Evolutionary conservation across 257 asterid species (phyloP).

Genomic region (Scutellaria galericulata): DNA sequence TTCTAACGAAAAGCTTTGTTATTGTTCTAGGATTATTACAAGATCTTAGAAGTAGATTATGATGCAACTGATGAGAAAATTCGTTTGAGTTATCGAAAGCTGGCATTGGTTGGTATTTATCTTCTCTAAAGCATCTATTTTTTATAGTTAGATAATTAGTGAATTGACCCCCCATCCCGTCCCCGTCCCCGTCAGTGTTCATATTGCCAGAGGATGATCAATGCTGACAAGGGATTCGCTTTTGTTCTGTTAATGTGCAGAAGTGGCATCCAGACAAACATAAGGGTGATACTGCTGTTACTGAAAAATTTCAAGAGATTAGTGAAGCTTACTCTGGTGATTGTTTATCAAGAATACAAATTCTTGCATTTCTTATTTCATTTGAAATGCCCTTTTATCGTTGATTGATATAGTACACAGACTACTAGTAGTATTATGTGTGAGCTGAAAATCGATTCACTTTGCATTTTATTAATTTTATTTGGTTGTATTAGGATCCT

Average conservation of each 20-base stretch:
- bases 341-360: constrained; percentile 21
- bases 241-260: constrained; percentile 46
- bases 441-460: constrained; percentile 31
- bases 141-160: constrained; percentile 19
- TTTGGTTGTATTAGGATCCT: constrained; percentile 1
- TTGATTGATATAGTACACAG: neutral
- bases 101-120: constrained; percentile 64
- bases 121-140: constrained; percentile 22
- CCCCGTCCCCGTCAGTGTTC: constrained; percentile 19
- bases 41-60: constrained; percentile 67
- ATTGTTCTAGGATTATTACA: constrained; percentile 64
- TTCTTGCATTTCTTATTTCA: constrained; percentile 7
- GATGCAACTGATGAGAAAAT: constrained; percentile 75
- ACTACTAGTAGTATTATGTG: constrained; percentile 4
- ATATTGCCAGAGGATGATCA: constrained; percentile 1
- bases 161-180: constrained; percentile 2
- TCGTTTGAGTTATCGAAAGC: constrained; percentile 63
- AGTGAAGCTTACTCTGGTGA: constrained; percentile 68
- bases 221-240: constrained; percentile 23
- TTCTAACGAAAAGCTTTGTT: constrained; percentile 1
- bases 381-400: neutral
- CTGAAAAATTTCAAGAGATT: constrained; percentile 68
- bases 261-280: constrained; percentile 85
- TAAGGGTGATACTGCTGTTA: constrained; percentile 53
- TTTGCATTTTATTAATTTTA: neutral